Evolutionary conservation across 2,329 filamentous ascomycete species (phyloP), one percentile per base, ranked within the genome.

Genomic region (Pseudohalonectria lignicola): DNA sequence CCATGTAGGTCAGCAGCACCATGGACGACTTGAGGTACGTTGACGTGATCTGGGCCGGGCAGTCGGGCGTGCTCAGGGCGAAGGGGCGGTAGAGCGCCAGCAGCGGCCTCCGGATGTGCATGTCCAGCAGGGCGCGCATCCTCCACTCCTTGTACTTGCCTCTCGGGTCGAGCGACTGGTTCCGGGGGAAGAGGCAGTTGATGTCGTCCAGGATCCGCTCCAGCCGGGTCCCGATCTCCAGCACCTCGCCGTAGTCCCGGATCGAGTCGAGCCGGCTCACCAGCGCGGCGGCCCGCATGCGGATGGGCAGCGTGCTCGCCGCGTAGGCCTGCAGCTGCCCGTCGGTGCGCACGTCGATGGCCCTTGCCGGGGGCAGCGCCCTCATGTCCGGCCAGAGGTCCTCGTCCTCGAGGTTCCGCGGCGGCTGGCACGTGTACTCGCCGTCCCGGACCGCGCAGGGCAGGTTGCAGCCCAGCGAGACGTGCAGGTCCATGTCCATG

Each of bases 131-230:
- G 3, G 69, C 64, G 6, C 66, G 59, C 35, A 62, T 65, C 37
- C 68, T 54, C 70, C 69, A 75, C 45, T 67, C 62, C 45, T 65
- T 67, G 47, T 63, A 69, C 45, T 62, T 63, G 37, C 67, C 59
- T 2, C 59, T 51, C 32, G 61, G 59, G 41, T 62, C 62, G 8
- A 62, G 51, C 4, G 61, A 54, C 8, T 60, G 59, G 36, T 64
- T 60, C 8, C 66, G 60, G 1, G 69, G 70, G 36, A 70, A 65
- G 15, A 74, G 59, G 42, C 64, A 66, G 47, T 71, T 66, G 44
- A 74, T 64, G 43, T 75, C 70, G 40, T 75, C 69, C 17, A 74
- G 59, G 21, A 66, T 66, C 16, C 63, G 60, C 43, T 75, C 70
- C 5, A 76, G 57, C 47, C 69, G 67, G n/a, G 56, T 59, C 4